Percentiles rank a stretch among this genome's conserved stretches.
These are phyloP conservation scores for Diddensiella caesifluorescens DNA, from an alignment of 805 yeast genomes.

Conservation along the genomic window DNA sequence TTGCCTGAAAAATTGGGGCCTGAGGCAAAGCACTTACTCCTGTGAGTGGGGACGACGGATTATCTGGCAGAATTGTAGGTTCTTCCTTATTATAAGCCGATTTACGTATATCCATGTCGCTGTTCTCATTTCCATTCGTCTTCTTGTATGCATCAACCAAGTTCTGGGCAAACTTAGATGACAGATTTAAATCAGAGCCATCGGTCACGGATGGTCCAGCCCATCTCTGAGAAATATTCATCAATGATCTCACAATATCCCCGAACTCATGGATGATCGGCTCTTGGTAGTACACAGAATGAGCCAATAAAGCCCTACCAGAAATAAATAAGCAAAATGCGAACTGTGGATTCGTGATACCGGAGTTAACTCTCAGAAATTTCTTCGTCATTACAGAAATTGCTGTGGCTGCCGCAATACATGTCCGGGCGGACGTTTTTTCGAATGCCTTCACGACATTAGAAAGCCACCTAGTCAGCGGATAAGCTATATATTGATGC, in stretches of 20 bases:
- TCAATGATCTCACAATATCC: neutral
- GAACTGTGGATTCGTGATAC: slow-evolving; percentile 16
- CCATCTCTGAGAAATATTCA: slow-evolving; percentile 3
- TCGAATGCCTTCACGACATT: slow-evolving; percentile 6
- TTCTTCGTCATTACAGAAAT: slow-evolving; percentile 14
- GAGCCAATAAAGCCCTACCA: slow-evolving; percentile 15
- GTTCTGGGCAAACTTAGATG: slow-evolving; percentile 5
- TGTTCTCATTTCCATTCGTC: neutral
- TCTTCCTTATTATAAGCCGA: slow-evolving; percentile 7
- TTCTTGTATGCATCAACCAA: slow-evolving; percentile 2
- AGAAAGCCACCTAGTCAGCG: slow-evolving; percentile 6
- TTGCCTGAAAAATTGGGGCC: slow-evolving; percentile 6
- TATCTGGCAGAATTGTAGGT: neutral
- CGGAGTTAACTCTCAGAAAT: slow-evolving; percentile 8
- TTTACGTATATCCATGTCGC: slow-evolving; percentile 2
- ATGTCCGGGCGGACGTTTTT: slow-evolving; percentile 10
- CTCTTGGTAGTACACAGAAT: slow-evolving; percentile 2
- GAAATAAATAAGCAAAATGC: slow-evolving; percentile 18
- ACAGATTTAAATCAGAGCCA: slow-evolving; percentile 3
- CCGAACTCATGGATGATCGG: neutral
- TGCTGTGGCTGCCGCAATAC: slow-evolving; percentile 16
- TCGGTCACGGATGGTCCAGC: slow-evolving; percentile 5
- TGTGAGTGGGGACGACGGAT: slow-evolving; percentile 1
- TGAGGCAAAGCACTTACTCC: neutral
- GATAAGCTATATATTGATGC: slow-evolving; percentile 18